phyloP scores from a whole-genome alignment of 805 yeast genomes.

The Dipodascus geniculatus region DNA sequence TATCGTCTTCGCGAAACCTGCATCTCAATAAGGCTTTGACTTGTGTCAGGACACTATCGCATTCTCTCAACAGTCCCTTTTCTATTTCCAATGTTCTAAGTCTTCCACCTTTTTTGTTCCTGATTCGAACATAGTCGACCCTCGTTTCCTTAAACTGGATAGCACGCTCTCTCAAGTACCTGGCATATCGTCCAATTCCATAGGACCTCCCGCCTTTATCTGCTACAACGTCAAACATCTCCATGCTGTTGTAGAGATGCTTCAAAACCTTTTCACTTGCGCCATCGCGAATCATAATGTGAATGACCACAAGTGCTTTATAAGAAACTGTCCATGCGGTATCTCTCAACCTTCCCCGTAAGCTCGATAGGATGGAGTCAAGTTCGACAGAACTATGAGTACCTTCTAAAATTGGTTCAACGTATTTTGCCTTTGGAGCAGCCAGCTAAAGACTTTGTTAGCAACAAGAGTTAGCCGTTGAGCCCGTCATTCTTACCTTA shows the following conservation, averaged over 20 bases:
- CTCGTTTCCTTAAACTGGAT: slow-evolving; percentile 49
- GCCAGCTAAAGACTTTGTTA: slow-evolving; percentile 44
- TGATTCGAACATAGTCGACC: slow-evolving; percentile 64
- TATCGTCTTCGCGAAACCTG: slow-evolving; percentile 63
- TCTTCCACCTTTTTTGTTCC: slow-evolving; percentile 37
- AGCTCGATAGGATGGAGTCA: slow-evolving; percentile 56
- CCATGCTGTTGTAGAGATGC: slow-evolving; percentile 40
- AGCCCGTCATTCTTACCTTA: slow-evolving; percentile 27
- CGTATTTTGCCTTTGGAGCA: slow-evolving; percentile 94
- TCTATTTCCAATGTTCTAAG: slow-evolving; percentile 56
- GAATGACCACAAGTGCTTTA: slow-evolving; percentile 75
- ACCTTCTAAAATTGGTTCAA: slow-evolving; percentile 79
- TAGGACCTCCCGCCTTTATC: slow-evolving; percentile 20
- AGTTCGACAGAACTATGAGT: slow-evolving; percentile 47
- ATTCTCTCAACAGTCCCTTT: slow-evolving; percentile 72
- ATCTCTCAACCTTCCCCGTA: slow-evolving; percentile 55
- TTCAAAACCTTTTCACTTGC: slow-evolving; percentile 61
- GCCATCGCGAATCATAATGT: slow-evolving; percentile 89
- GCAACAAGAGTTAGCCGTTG: neutral
- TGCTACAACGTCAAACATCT: slow-evolving; percentile 32
- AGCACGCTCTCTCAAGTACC: slow-evolving; percentile 58
- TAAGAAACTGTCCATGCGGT: slow-evolving; percentile 86
- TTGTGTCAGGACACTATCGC: slow-evolving; percentile 75
- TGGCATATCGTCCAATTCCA: slow-evolving; percentile 49
- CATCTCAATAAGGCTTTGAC: slow-evolving; percentile 65